phyloP scores from a whole-genome alignment of 73 alveolate species.

The Paramecium tetraurelia region DNA sequence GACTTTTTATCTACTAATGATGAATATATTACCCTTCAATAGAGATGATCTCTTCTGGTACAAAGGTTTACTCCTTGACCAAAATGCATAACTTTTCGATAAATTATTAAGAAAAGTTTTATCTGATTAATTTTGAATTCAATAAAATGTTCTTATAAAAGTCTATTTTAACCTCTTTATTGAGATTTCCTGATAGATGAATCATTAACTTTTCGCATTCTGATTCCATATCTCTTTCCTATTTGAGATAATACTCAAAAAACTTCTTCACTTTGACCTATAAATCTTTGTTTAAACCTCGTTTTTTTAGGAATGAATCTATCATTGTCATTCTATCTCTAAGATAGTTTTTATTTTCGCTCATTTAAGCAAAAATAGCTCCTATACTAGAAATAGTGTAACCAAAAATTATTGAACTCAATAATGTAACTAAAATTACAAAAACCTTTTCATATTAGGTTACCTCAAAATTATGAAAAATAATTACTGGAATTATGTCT shows the following conservation, averaged over 20 bases:
- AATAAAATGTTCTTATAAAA: slow-evolving; percentile 19
- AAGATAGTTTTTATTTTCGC: background rate
- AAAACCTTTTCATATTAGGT: slow-evolving; percentile 13
- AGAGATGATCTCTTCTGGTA: slow-evolving; percentile 54
- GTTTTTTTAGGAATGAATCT: background rate
- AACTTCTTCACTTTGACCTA: slow-evolving; percentile 52
- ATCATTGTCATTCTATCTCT: slow-evolving; percentile 55
- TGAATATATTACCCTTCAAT: background rate
- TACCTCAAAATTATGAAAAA: background rate
- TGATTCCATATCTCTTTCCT: background rate
- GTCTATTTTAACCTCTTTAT: slow-evolving; percentile 48
- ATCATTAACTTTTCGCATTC: slow-evolving; percentile 45
- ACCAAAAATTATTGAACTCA: slow-evolving; percentile 45
- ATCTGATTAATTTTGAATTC: slow-evolving; percentile 20
- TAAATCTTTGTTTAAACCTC: slow-evolving; percentile 35
- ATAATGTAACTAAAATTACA: slow-evolving; percentile 51
- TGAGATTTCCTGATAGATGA: background rate
- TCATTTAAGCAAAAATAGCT: slow-evolving; percentile 41
- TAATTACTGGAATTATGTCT: background rate
- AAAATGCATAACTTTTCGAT: slow-evolving; percentile 3
- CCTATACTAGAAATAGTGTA: slow-evolving; percentile 59
- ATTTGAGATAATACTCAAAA: slow-evolving; percentile 26
- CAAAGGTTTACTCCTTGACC: slow-evolving; percentile 45
- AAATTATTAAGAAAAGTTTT: slow-evolving; percentile 44
- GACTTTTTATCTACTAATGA: slow-evolving; percentile 7